phyloP scores from a whole-genome alignment of 768 basidiomycete genomes.

The Gymnopilus dilepis region DNA sequence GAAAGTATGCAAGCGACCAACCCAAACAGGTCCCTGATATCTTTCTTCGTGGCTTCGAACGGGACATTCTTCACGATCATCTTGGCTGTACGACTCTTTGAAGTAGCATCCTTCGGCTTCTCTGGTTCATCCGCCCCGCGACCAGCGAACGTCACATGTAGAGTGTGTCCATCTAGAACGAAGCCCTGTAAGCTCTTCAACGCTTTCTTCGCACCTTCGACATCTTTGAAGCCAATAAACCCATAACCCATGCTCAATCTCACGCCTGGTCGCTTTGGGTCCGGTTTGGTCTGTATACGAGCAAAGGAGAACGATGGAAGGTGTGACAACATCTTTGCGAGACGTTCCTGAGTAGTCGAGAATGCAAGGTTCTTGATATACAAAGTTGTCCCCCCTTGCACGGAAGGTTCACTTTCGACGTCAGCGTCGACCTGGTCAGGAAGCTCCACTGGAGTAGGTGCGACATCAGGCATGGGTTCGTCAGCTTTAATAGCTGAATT shows the following conservation, averaged over 20 bases:
- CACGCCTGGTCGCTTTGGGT: constrained; percentile 70
- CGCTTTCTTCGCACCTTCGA: constrained; percentile 75
- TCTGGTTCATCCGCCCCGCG: constrained; percentile 72
- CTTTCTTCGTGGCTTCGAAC: constrained; percentile 95
- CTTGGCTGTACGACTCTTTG: constrained; percentile 81
- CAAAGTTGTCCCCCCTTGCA: constrained; percentile 79
- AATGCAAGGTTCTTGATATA: constrained; percentile 98
- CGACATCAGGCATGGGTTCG: constrained; percentile 5
- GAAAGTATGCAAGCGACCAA: not conserved
- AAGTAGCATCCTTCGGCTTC: constrained; percentile 37
- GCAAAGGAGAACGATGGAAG: constrained; percentile 87
- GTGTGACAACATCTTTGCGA: constrained; percentile 71
- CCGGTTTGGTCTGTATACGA: constrained; percentile 88
- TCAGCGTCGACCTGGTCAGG: constrained; percentile 37
- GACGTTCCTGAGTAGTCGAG: constrained; percentile 78
- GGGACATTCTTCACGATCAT: constrained; percentile 98
- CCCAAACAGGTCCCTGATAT: constrained; percentile 89
- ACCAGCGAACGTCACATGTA: constrained; percentile 87
- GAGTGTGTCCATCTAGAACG: constrained; percentile 83
- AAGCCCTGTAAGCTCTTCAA: constrained; percentile 80
- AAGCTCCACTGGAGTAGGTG: not conserved
- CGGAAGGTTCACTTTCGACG: constrained; percentile 49
- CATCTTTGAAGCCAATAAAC: constrained; percentile 88
- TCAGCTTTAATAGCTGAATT: constrained; percentile 21
- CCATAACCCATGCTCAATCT: constrained; percentile 95